Conservation (phyloP, 1,284 basidiomycete species). For the Baeospora myosura region DNA sequence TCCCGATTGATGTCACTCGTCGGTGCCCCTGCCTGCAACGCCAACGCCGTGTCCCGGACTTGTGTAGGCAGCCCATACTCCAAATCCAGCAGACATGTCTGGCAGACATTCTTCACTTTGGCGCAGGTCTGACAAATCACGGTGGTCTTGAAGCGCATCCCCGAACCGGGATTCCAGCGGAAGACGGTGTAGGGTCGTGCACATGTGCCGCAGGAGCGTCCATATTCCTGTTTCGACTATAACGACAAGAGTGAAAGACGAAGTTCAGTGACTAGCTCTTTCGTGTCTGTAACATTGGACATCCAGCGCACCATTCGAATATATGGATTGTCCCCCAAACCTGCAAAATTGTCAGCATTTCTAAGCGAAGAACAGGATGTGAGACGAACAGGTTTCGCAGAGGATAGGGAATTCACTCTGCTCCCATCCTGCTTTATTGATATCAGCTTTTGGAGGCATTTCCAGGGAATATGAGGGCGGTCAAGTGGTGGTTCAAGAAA, state of each 20-base stretch:
- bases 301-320: constrained; percentile 67
- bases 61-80: constrained; percentile 96
- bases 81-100: constrained; percentile 93
- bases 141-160: constrained; percentile 93
- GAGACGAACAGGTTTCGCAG: constrained; percentile 79
- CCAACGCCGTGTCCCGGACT: constrained; percentile 93
- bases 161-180: constrained; percentile 94
- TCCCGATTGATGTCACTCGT: constrained; percentile 95
- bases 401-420: constrained; percentile 86
- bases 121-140: constrained; percentile 98
- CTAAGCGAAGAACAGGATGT: constrained; percentile 1
- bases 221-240: constrained; percentile 93
- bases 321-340: constrained; percentile 83
- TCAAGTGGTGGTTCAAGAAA: constrained; percentile 3
- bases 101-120: constrained; percentile 98
- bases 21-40: constrained; percentile 81
- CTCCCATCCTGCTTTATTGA: constrained; percentile 89
- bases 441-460: constrained; percentile 72
- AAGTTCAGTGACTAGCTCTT: constrained; percentile 3
- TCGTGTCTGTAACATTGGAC: constrained; percentile 2
- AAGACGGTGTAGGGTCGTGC: constrained; percentile 96
- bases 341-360: constrained; percentile 30
- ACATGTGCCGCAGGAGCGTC: constrained; percentile 92
- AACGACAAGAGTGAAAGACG: constrained; percentile 1
- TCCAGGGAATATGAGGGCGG: constrained; percentile 8